Base-by-base conservation (phyloP, 306 rosid genomes). In the Vigna hirtella region DNA sequence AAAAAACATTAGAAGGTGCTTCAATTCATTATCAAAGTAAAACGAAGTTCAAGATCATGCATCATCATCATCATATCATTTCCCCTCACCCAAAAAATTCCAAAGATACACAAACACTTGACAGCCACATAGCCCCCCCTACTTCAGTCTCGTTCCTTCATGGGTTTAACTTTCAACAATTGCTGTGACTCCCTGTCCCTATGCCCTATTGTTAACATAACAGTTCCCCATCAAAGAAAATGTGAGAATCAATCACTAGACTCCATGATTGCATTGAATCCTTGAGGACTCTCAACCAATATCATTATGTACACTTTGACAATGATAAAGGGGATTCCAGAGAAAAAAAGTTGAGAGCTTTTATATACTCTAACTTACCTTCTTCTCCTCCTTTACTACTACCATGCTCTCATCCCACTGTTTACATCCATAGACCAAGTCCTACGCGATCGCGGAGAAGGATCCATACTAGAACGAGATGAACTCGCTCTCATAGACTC, bases 361-460 rank as follows among this genome's bases (percentile, higher is more conserved):
- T 76, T 53, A 36, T 7, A 69, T 0, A 58, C 43, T 36, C n/a
- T 13, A 6, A 61, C 58, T 58, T 9, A 42, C 47, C 47, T 9
- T 9, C 13, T 9, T 42, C 56, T 38, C 70, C 13, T 11, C 12
- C 2, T 14, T 66, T 43, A 26, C 20, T 24, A 34, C 43, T 32
- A 91, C 96, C 91, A 87, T 32, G 79, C 72, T 4, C 87, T 83
- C 75, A 76, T 73, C 40, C 97, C 90, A 65, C 87, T 85, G 80
- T 89, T 87, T 12, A 86, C 92, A 14, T 90, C 93, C 97, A 86
- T 86, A 28, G 93, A 89, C 97, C 97, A 92, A 59, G 92, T 90
- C 81, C 97, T 87, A 3, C 91, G 87, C 1, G 87, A 66, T 20
- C 86, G 72, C 3, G 82, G 58, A 7, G 76, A 72, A 3, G 81